These are phyloP conservation scores for Chlorella ohadii DNA, from an alignment of 139 green algal species.

Conservation along the genomic window DNA sequence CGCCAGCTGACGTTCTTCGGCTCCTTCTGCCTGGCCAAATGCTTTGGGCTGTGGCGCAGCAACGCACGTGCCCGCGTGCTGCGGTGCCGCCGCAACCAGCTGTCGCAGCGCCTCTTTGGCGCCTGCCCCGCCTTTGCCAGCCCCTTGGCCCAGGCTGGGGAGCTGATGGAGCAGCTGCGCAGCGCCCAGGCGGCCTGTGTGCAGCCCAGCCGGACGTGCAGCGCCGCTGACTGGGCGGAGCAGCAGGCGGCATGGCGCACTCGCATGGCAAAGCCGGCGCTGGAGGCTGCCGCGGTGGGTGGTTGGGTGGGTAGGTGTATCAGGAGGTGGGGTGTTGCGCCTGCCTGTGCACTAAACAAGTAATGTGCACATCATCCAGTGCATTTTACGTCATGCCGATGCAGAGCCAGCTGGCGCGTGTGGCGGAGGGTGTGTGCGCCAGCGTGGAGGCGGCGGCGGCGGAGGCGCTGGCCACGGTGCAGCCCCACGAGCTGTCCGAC, in stretches of 20 bases:
- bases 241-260: slow-evolving; percentile 8
- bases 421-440: background rate
- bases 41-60: background rate
- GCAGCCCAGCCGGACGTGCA: background rate
- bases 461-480: background rate
- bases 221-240: background rate
- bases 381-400: no score
- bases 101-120: background rate
- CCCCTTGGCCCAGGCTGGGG: background rate
- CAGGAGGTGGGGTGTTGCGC: background rate
- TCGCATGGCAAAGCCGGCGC: background rate
- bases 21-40: slow-evolving; percentile 8
- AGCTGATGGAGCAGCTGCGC: background rate
- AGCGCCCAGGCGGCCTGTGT: background rate
- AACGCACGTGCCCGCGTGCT: background rate
- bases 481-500: slow-evolving; percentile 1
- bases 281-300: background rate
- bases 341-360: no score
- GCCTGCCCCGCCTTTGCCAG: background rate
- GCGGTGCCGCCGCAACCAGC: background rate
- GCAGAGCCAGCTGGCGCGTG: background rate
- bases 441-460: background rate
- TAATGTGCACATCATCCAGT: no score
- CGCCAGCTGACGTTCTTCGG: slow-evolving; percentile 16
- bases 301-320: background rate